These are phyloP conservation scores for Termitomyces sp. DNA, from an alignment of 768 basidiomycete genomes.

Conservation along the genomic window DNA sequence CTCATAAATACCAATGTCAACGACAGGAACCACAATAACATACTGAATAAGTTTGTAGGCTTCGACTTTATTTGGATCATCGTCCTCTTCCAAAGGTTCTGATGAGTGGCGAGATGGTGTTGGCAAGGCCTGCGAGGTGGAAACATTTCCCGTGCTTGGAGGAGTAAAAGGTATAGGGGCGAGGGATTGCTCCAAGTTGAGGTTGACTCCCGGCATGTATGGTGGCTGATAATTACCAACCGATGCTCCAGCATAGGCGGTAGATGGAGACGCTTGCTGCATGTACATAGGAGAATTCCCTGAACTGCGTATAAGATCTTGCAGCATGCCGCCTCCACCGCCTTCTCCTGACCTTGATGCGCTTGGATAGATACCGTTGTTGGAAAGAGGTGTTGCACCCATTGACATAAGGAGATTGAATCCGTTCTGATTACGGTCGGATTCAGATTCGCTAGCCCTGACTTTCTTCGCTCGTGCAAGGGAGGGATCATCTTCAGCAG, in stretches of 20 bases:
- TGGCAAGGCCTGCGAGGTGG: constrained; percentile 35
- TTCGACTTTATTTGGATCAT: constrained; percentile 73
- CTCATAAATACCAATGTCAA: not conserved
- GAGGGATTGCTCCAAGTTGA: constrained; percentile 55
- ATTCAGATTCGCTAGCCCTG: constrained; percentile 43
- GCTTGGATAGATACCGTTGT: constrained; percentile 46
- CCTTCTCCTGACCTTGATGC: constrained; percentile 43
- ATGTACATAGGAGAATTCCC: constrained; percentile 64
- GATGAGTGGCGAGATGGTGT: constrained; percentile 26
- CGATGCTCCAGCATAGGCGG: constrained; percentile 39
- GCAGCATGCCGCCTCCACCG: constrained; percentile 44
- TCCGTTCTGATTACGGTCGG: constrained; percentile 36
- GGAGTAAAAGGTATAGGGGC: constrained; percentile 49
- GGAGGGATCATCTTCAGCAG: constrained; percentile 48
- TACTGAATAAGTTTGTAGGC: constrained; percentile 83
- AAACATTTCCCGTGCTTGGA: constrained; percentile 23
- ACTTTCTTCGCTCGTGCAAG: constrained; percentile 50
- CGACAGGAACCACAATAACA: constrained; percentile 21
- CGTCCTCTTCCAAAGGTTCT: constrained; percentile 58
- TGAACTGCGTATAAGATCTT: constrained; percentile 56
- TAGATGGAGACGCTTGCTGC: constrained; percentile 39
- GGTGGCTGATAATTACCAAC: constrained; percentile 41
- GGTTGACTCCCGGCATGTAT: constrained; percentile 58
- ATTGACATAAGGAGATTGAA: constrained; percentile 63
- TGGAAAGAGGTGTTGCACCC: constrained; percentile 32